Base-by-base conservation (phyloP, 1,139 yeast species). In the Debaryomyces fabryi region DNA sequence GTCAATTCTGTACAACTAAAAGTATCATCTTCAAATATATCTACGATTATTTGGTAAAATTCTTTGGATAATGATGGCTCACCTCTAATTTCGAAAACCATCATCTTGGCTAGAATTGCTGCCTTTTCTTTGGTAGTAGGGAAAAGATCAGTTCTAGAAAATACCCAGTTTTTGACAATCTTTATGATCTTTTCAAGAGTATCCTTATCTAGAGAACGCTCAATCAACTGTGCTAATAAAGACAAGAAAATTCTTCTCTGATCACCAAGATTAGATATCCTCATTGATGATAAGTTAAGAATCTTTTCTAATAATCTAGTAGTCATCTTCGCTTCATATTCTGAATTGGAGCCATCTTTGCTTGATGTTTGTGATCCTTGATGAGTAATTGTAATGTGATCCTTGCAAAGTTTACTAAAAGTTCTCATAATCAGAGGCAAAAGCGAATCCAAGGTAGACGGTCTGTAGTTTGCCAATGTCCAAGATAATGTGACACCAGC, bases 91-190 rank as follows among this genome's bases (percentile, higher is more conserved):
- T 93, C 99, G 62, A 90, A 92, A 0, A 89, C 89, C 81, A 92
- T 83, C 97, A 95, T 92, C 64, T 95, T 95, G 12, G 95, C 83
- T 51, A 95, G 73, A 45, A 95, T 86, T 0, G 97, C 97, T 0
- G 99, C 97, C 64, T 95, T 93, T 62, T 95, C 99, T 63, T 95
- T 95, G 4, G 89, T 86, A 0, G 99, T 91, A 2, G 99, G 99
- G 73, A 92, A 92, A 34, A 89, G 78, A 55, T 91, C 96, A 1
- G 83, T 75, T 50, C 86, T 83, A 2, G 91, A 83, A 60, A 95
- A 91, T 0, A 92, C 96, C 98, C 99, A 95, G 15, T 78, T 79
- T 58, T 92, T 82, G 1, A 93, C 93, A 53, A 92, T 85, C 38
- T 79, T 78, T 38, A 93, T 83, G 46, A 93, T 88, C 61, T 87